Base-by-base conservation (phyloP, 257 asterid genomes). In the Rauvolfia tetraphylla region DNA sequence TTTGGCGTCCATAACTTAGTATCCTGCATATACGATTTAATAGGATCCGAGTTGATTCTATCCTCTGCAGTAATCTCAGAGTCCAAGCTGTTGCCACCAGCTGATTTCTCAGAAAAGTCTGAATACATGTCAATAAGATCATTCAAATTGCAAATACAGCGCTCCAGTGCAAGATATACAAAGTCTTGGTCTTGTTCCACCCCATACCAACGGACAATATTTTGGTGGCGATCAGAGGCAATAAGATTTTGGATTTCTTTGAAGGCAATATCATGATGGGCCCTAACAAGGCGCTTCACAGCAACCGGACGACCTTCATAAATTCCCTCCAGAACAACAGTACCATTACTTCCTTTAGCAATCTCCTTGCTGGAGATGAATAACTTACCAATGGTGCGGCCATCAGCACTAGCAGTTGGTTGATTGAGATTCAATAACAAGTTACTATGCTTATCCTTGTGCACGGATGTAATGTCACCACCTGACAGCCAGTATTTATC, bases 331-430 rank as follows among this genome's bases (percentile, higher is more conserved):
- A 95, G 90, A 74, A 95, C 91, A 79, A 95, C 82, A 38, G 99
- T 95, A 33, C 98, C 99, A 48, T 92, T 91, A 79, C 99, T 95
- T 76, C 99, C 98, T 86, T 88, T 92, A 56, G 91, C 99, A 72
- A 95, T 92, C 90, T 87, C 96, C 75, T 86, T 86, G 77, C 75
- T 79, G 57, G 93, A 89, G 76, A 92, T 91, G 84, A 88, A 83
- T 78, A 95, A 83, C 83, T 89, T 95, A 79, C 99, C 98, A 71
- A 95, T 85, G 61, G 76, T 81, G 65, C 91, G 96, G 34, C 91
- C 99, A 81, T 80, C 92, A 72, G 77, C 72, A 42, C 53, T 31
- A 63, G 85, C 74, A 80, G 78, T 74, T 66, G 87, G 88, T 75
- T 74, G 81, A 78, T 83, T 85, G 51, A 89, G 87, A 78, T 86